phyloP scores from a whole-genome alignment of 2,329 filamentous ascomycete genomes.

The Graphilbum sp. region DNA sequence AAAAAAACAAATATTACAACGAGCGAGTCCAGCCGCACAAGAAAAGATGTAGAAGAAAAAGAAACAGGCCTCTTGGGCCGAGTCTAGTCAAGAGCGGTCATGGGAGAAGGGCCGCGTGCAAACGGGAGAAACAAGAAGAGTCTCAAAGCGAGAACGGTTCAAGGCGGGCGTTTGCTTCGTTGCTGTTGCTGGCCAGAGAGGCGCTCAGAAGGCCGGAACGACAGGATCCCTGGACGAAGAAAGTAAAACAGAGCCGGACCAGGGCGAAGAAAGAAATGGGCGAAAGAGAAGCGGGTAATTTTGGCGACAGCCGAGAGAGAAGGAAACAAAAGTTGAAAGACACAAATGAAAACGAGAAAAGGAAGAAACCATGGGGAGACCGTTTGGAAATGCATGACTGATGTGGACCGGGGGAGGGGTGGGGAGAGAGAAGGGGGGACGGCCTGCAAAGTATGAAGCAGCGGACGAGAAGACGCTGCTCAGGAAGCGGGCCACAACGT shows the following conservation, averaged over 20 bases:
- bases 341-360: no score
- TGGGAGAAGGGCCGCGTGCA: conserved; percentile 16
- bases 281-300: no score
- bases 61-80: conserved; percentile 22
- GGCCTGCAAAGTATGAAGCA: background rate
- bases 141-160: background rate
- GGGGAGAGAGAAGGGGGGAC: background rate
- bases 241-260: no score
- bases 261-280: no score
- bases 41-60: conserved; percentile 14
- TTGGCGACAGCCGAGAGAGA: no score
- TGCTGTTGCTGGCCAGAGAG: background rate
- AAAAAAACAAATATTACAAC: conserved; percentile 15
- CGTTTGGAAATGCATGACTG: no score
- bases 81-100: conserved; percentile 17
- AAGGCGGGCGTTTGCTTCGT: background rate
- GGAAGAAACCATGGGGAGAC: no score
- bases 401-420: no score
- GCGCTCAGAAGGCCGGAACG: no score
- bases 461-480: no score
- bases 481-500: background rate
- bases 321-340: no score
- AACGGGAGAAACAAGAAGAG: conserved; percentile 6
- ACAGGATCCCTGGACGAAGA: no score
- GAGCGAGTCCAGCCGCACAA: conserved; percentile 4